phyloP scores from a whole-genome alignment of 495 filamentous ascomycete genomes.

The Xylaria castorea region DNA sequence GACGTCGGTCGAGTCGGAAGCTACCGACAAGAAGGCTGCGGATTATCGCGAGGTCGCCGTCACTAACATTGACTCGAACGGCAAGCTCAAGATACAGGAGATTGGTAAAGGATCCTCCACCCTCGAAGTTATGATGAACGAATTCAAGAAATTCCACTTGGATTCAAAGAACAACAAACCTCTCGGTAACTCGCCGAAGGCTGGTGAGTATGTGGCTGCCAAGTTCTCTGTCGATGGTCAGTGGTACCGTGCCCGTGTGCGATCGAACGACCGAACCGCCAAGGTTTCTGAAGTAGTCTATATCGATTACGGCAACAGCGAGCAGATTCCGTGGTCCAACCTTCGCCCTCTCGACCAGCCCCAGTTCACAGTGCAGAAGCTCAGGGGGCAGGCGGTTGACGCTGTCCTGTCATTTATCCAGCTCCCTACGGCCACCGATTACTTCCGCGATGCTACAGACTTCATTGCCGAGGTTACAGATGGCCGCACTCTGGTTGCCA shows the following conservation, averaged over 20 bases:
- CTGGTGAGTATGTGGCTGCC: constrained; percentile 88
- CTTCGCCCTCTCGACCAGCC: constrained; percentile 79
- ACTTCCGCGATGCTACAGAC: constrained; percentile 76
- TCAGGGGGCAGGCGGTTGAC: constrained; percentile 86
- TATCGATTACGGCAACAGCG: constrained; percentile 95
- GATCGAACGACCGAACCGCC: constrained; percentile 88
- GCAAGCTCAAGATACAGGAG: constrained; percentile 85
- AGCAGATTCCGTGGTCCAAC: constrained; percentile 80
- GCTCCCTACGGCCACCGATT: constrained; percentile 78
- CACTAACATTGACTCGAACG: constrained; percentile 81
- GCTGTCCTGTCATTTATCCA: constrained; percentile 88
- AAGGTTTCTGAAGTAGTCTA: constrained; percentile 90
- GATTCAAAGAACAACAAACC: constrained; percentile 73
- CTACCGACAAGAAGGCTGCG: constrained; percentile 64
- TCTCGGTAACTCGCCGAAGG: constrained; percentile 80
- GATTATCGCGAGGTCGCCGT: constrained; percentile 94
- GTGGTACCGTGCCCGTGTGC: constrained; percentile 93
- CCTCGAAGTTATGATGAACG: constrained; percentile 82
- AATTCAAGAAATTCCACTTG: constrained; percentile 87
- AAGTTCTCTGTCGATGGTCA: constrained; percentile 84
- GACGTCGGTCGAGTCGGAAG: constrained; percentile 52
- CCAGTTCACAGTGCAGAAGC: constrained; percentile 78
- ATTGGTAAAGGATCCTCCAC: constrained; percentile 82
- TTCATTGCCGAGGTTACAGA: constrained; percentile 72
- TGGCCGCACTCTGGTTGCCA: constrained; percentile 79